Evolutionary conservation across 208 protist genomes (phyloP), one percentile per base, ranked within the genome.

Genomic region (Sergeia podlipaevii): DNA sequence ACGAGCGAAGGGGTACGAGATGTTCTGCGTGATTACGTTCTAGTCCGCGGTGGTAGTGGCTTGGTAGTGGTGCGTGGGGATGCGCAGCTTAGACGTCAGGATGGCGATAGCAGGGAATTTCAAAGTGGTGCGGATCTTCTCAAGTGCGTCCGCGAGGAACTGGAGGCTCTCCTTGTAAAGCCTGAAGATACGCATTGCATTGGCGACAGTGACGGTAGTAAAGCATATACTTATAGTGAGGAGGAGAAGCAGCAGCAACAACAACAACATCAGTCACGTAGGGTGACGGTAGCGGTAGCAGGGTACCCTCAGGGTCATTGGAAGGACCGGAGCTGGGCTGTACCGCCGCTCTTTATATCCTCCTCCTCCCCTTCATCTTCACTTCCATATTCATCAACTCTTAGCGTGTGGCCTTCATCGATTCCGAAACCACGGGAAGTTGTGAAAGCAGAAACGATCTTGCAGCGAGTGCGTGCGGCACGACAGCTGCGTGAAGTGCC

Each of bases 221-320:
- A n/a, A n/a, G n/a, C n/a, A n/a, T n/a, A n/a, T n/a, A n/a, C n/a
- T n/a, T n/a, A n/a, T n/a, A n/a, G n/a, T n/a, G n/a, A n/a, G n/a
- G n/a, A n/a, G n/a, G n/a, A n/a, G n/a, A n/a, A n/a, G n/a, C n/a
- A n/a, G n/a, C n/a, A n/a, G n/a, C n/a, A n/a, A n/a, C n/a, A n/a
- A n/a, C n/a, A n/a, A n/a, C n/a, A n/a, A n/a, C n/a, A n/a, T n/a
- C n/a, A n/a, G n/a, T n/a, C n/a, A n/a, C n/a, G n/a, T n/a, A n/a
- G 39, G 48, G 21, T 61, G 28, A 21, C 38, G 17, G 11, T 74
- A 10, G 54, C 34, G 2, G 60, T 74, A 18, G 66, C 59, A 5
- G 72, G 72, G n/a, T 79, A 79, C 66, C 61, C 72, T n/a, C 72
- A 79, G 18, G 72, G 72, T 0, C 66, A 79, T 37, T 62, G 62